Evolutionary conservation across 768 basidiomycete species (phyloP).

Genomic region (Rossbeevera mucosa): DNA sequence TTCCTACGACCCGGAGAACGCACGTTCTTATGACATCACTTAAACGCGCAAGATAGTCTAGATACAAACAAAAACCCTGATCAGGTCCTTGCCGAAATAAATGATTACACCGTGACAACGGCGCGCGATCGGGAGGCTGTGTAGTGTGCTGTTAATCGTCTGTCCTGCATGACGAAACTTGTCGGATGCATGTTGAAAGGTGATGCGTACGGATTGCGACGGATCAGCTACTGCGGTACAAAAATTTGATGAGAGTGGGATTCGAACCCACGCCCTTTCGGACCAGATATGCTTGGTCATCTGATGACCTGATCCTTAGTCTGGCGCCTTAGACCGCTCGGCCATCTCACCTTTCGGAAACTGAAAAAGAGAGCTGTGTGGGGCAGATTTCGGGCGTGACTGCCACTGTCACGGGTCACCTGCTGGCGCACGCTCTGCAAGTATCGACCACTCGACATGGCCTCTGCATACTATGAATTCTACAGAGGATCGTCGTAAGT

Average conservation of each 20-base stretch:
- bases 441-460: conserved; percentile 42
- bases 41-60: too few relatives aligned
- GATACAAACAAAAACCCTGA: too few relatives aligned
- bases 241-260: conserved; percentile 33
- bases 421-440: conserved; percentile 1
- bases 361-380: background rate
- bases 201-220: too few relatives aligned
- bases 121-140: too few relatives aligned
- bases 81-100: too few relatives aligned
- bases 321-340: conserved; percentile 63
- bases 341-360: conserved; percentile 38
- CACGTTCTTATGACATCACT: too few relatives aligned
- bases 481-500: conserved; percentile 89
- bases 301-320: conserved; percentile 42
- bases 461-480: conserved; percentile 86
- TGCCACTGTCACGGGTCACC: conserved; percentile 26
- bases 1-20: too few relatives aligned
- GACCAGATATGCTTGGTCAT: conserved; percentile 32
- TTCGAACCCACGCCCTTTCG: conserved; percentile 42
- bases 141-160: too few relatives aligned
- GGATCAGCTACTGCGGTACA: too few relatives aligned
- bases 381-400: conserved; percentile 10
- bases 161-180: too few relatives aligned
- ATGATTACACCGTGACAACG: too few relatives aligned
- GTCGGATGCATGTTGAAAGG: too few relatives aligned